Evolutionary conservation across 2,329 filamentous ascomycete species (phyloP).

Genomic region (Cladorrhinum sp.): DNA sequence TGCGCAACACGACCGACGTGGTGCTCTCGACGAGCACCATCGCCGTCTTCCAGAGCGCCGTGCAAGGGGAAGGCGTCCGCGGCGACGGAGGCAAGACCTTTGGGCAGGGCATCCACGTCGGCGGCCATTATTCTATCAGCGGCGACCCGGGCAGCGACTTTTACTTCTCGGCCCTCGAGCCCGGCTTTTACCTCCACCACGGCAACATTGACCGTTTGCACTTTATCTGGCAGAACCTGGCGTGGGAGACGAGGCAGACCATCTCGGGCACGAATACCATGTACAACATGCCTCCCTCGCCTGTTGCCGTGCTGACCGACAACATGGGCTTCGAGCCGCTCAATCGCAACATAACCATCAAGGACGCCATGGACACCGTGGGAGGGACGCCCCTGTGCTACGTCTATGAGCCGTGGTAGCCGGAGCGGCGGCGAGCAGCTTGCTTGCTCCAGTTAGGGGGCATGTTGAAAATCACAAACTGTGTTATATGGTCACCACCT

Average conservation of each 20-base stretch:
- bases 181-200: constrained; percentile 46
- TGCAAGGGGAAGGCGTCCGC: constrained; percentile 36
- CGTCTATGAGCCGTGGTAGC: constrained; percentile 36
- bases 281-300: constrained; percentile 38
- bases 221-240: constrained; percentile 49
- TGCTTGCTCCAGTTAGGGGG: background rate
- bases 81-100: constrained; percentile 14
- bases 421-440: too few relatives aligned
- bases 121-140: constrained; percentile 41
- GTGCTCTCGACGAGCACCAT: constrained; percentile 34
- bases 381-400: constrained; percentile 42
- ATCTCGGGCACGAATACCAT: constrained; percentile 41
- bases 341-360: constrained; percentile 26
- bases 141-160: constrained; percentile 47
- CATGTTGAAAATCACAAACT: too few relatives aligned
- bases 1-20: constrained; percentile 31
- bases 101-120: constrained; percentile 36
- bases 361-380: constrained; percentile 37
- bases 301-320: constrained; percentile 40
- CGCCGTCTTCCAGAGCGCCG: constrained; percentile 33
- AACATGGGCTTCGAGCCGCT: constrained; percentile 29
- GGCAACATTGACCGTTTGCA: constrained; percentile 45
- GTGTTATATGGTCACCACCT: too few relatives aligned
- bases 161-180: constrained; percentile 43
- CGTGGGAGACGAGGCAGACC: constrained; percentile 37